Percentiles rank a stretch among this genome's conserved stretches.
phyloP scores from a whole-genome alignment of 2,329 filamentous ascomycete genomes.

The Neofusicoccum sp. region DNA sequence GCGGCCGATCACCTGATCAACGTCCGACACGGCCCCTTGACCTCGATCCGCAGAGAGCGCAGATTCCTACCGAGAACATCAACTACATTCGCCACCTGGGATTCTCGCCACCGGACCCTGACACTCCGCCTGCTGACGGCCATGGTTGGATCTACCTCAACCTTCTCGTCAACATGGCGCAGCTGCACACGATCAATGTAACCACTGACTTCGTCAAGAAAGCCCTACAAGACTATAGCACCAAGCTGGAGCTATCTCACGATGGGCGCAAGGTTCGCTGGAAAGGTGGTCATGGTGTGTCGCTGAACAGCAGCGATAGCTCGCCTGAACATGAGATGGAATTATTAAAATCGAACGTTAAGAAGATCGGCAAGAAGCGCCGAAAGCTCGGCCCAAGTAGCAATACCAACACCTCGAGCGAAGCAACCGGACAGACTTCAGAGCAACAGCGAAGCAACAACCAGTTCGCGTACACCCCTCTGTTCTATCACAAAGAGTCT shows the following conservation, averaged over 20 bases:
- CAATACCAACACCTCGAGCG: slow-evolving; percentile 21
- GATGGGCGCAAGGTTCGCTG: slow-evolving; percentile 79
- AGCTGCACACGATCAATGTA: slow-evolving; percentile 81
- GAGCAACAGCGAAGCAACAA: slow-evolving; percentile 23
- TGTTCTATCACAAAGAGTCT: slow-evolving; percentile 48
- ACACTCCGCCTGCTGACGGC: slow-evolving; percentile 46
- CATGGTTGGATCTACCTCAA: slow-evolving; percentile 84
- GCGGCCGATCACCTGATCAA: slow-evolving; percentile 58
- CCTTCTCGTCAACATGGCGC: slow-evolving; percentile 75
- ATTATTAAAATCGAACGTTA: not conserved
- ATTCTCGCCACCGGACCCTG: slow-evolving; percentile 58
- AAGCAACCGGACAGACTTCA: slow-evolving; percentile 22
- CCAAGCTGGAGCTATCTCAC: slow-evolving; percentile 71
- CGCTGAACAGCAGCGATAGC: slow-evolving; percentile 64
- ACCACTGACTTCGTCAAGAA: slow-evolving; percentile 73
- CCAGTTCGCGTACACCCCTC: slow-evolving; percentile 46
- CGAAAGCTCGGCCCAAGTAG: slow-evolving; percentile 25
- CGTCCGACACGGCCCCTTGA: slow-evolving; percentile 74
- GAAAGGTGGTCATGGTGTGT: slow-evolving; percentile 67
- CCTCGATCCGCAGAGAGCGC: slow-evolving; percentile 73
- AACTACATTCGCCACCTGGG: slow-evolving; percentile 75
- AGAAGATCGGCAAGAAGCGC: slow-evolving; percentile 22
- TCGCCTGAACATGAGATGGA: slow-evolving; percentile 28
- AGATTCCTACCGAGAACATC: slow-evolving; percentile 74
- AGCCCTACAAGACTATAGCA: slow-evolving; percentile 68